Base-by-base conservation (phyloP, 306 rosid species). In the Coriaria nepalensis region DNA sequence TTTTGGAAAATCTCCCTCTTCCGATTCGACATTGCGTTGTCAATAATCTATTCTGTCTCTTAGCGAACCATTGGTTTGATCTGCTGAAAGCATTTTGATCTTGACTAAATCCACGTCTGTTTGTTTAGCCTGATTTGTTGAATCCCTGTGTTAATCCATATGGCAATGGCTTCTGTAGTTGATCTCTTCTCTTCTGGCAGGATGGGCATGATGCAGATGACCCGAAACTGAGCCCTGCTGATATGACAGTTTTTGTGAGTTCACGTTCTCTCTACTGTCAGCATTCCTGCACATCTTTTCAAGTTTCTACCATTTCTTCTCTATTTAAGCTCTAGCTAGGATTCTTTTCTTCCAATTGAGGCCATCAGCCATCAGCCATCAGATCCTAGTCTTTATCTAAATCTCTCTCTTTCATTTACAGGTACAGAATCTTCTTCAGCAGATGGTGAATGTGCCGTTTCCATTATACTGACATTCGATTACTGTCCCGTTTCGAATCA, bases 341-440 rank as follows among this genome's bases (percentile, higher is more conserved):
- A 15, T 29, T 8, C 11, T 40, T 40, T 40, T 5, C 40, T 37
- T 37, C 40, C 5, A 37, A 37, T 37, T 37, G 40, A n/a, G n/a
- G 40, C 40, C 40, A 37, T 37, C 6, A 5, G 7, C 10, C 48
- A 6, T 20, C 11, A 14, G 48, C 29, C 6, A 14, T 35, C 35
- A 42, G 14, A 33, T 15, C 35, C 36, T n/a, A 6, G 7, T 44
- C 14, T 6, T 10, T 4, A 5, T 6, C 33, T 13, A 20, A 59
- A 13, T 12, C 34, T 44, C 20, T 56, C 35, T 7, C 49, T 55
- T 47, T 37, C 10, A 43, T 49, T 68, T 68, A 56, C 64, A 68
- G 72, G 77, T 79, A 4, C 79, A 75, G 53, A 62, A 71, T 60
- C 74, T 69, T 66, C 79, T 75, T 51, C 73, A 66, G 40, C 75